Evolutionary conservation across 2,329 filamentous ascomycete species (phyloP), one percentile per base, ranked within the genome.

Genomic region (Claviceps lovelessii): DNA sequence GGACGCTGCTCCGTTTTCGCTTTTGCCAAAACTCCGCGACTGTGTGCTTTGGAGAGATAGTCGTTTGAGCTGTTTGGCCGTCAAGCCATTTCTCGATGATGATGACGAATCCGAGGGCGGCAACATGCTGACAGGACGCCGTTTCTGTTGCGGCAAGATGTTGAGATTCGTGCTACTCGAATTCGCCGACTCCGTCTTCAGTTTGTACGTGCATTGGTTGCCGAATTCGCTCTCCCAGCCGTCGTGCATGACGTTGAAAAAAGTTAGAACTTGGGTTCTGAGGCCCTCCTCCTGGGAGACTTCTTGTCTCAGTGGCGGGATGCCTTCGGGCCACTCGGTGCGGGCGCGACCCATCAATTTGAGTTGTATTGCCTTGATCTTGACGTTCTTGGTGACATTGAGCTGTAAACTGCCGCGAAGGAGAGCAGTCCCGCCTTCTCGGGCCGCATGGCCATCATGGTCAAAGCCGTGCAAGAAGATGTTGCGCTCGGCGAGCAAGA

Each of bases 291-390:
- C 86, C 65, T 97, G 90, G 62, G 82, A 85, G 53, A 88, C 83
- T 45, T 95, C 87, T 1, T 85, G 78, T 68, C 95, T 95, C 55
- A 85, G 78, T 0, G 90, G 90, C 3, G 93, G 91, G 35, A 97
- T 93, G 52, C 90, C 89, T 73, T 97, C 93, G 17, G 93, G 91
- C 93, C 93, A 98, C 65, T 95, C 90, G 1, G 93, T 97, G 59
- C 86, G 81, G 3, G 90, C 88, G 65, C 83, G 85, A 35, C 91
- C 93, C 45, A 84, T 80, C 61, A 98, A 87, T 63, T 88, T 91
- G 53, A 98, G 75, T 6, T 86, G 90, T 29, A 98, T 80, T 4
- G 88, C 85, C 73, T 95, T 96, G 61, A 98, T 84, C 71, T 98
- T 98, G 49, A 90, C 83, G 60, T 88, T 86, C 66, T 97, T 97